These are phyloP conservation scores for Anisodus tanguticus DNA, from an alignment of 257 asterid genomes.

Conservation along the genomic window DNA sequence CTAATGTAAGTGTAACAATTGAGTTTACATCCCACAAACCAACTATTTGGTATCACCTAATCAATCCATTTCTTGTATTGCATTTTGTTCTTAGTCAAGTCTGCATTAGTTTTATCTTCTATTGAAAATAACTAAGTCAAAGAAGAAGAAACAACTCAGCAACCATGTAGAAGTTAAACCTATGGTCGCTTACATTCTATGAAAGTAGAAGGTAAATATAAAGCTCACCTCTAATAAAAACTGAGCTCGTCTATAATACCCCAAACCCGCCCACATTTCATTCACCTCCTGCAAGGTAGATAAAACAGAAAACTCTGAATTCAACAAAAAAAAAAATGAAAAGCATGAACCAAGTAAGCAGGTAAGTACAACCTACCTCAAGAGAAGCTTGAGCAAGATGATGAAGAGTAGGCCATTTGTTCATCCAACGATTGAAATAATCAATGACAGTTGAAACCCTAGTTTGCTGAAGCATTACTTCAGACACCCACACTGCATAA, in stretches of 20 bases:
- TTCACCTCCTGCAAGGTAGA: constrained; percentile 79
- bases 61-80: background rate
- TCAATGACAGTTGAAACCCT: constrained; percentile 92
- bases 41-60: background rate
- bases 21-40: constrained; percentile 13
- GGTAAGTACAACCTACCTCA: constrained; percentile 49
- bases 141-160: background rate
- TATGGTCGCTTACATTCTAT: background rate
- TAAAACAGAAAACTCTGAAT: background rate
- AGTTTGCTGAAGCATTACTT: constrained; percentile 98
- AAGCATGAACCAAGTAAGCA: constrained; percentile 1
- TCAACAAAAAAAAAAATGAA: background rate
- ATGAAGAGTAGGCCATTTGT: constrained; percentile 86
- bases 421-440: constrained; percentile 90
- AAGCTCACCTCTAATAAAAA: constrained; percentile 77
- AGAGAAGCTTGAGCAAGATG: constrained; percentile 85
- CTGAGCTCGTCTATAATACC: constrained; percentile 85
- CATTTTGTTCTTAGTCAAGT: background rate
- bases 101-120: background rate
- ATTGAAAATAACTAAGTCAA: background rate
- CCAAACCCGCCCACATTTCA: constrained; percentile 99
- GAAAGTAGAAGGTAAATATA: background rate
- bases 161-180: background rate
- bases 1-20: background rate
- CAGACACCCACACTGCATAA: constrained; percentile 98